Percentiles rank a stretch among this genome's conserved stretches.
Evolutionary conservation across 2,329 filamentous ascomycete genomes (phyloP).

Genomic region (Talaromyces sp.): DNA sequence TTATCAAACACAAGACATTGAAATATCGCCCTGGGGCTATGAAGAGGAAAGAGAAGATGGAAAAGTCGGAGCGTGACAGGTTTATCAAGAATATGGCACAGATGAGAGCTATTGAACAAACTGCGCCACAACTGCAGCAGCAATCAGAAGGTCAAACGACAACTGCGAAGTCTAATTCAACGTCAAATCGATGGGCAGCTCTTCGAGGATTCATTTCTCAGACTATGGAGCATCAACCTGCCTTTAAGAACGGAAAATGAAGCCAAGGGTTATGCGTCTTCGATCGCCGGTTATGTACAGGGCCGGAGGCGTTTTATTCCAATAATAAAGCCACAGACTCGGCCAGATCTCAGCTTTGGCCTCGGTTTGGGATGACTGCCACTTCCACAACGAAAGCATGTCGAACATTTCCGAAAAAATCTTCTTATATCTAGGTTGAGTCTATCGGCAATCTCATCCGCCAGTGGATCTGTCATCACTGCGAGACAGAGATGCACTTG

Average conservation of each 20-base stretch:
- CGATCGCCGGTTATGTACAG: too few species aligned
- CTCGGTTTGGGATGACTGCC: too few species aligned
- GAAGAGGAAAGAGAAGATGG: conserved; percentile 75
- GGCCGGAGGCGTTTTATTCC: too few species aligned
- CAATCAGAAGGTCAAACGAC: conserved; percentile 1
- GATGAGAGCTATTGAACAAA: conserved; percentile 48
- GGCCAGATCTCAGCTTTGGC: too few species aligned
- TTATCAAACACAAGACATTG: conserved; percentile 70
- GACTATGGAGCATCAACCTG: conserved; percentile 84
- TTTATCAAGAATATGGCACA: conserved; percentile 80
- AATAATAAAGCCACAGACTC: too few species aligned
- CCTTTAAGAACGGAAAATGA: conserved; percentile 49
- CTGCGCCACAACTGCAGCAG: conserved; percentile 20
- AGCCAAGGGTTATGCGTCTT: too few species aligned
- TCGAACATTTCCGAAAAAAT: too few species aligned
- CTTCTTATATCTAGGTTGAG: neutral
- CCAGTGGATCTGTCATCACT: neutral
- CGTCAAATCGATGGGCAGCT: conserved; percentile 68
- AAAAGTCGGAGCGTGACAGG: conserved; percentile 73
- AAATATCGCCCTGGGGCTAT: conserved; percentile 70
- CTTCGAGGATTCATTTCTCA: conserved; percentile 76
- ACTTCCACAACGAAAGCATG: too few species aligned
- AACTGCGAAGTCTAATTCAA: conserved; percentile 27
- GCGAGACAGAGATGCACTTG: too few species aligned
- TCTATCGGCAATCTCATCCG: neutral